Evolutionary conservation across 2,329 filamentous ascomycete genomes (phyloP).

Genomic region (Phialemoniopsis sp.): DNA sequence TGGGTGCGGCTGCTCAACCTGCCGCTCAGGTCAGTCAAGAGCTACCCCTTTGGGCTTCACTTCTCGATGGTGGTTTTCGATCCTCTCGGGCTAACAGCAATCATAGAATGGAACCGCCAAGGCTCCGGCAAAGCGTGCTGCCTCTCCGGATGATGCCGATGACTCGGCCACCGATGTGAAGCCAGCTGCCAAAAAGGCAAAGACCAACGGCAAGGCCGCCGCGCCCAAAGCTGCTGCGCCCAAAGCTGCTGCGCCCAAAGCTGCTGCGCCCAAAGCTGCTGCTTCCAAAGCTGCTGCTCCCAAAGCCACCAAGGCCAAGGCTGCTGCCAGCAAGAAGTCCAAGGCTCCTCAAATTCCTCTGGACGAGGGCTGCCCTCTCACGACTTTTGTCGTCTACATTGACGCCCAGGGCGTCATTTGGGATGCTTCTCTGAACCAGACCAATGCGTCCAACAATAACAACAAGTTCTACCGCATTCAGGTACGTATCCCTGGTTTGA

Average conservation of each 20-base stretch:
- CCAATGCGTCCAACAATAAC: constrained; percentile 66
- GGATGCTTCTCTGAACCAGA: constrained; percentile 77
- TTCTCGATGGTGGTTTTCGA: no score
- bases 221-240: constrained; percentile 9
- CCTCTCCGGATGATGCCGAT: constrained; percentile 17
- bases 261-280: constrained; percentile 18
- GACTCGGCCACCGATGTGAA: constrained; percentile 29
- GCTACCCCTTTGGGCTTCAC: constrained; percentile 4
- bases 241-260: constrained; percentile 7
- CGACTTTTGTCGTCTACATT: constrained; percentile 56
- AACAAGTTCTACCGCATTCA: constrained; percentile 83
- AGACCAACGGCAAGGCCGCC: constrained; percentile 21
- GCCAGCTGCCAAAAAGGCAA: constrained; percentile 7
- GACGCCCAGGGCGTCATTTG: constrained; percentile 64
- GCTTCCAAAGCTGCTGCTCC: constrained; percentile 9
- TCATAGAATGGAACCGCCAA: constrained; percentile 7
- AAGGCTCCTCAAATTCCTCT: constrained; percentile 42
- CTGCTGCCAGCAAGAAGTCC: constrained; percentile 34
- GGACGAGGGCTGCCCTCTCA: constrained; percentile 37
- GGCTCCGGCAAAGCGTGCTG: constrained; percentile 10
- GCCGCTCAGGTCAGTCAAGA: constrained; percentile 1
- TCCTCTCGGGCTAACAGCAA: constrained; percentile 15
- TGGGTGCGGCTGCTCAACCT: constrained; percentile 1
- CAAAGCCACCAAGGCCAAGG: constrained; percentile 7
- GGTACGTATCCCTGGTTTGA: constrained; percentile 28